Evolutionary conservation across 2,329 filamentous ascomycete genomes (phyloP).

Genomic region (Penicillium sp.): DNA sequence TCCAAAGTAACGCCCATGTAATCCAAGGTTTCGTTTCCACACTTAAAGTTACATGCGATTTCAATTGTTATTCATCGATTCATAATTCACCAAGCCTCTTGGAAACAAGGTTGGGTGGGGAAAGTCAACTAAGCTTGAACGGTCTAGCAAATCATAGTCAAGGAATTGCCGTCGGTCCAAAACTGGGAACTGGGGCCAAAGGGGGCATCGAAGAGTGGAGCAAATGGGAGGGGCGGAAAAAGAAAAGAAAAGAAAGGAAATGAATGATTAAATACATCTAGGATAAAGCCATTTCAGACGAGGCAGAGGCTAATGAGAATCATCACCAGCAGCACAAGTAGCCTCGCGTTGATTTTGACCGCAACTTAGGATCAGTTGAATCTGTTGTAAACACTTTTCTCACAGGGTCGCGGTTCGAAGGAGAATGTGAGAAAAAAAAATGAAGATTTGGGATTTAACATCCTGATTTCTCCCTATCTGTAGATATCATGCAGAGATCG

Average conservation of each 20-base stretch:
- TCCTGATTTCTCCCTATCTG: too few relatives aligned
- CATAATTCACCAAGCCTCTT: slow-evolving; percentile 10
- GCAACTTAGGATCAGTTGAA: too few relatives aligned
- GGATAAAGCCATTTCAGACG: background rate
- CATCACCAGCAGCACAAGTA: too few relatives aligned
- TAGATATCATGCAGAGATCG: too few relatives aligned
- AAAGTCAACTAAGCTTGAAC: slow-evolving; percentile 18
- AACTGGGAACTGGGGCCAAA: background rate
- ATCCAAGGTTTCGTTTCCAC: too few relatives aligned
- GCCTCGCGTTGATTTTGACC: too few relatives aligned
- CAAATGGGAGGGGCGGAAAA: slow-evolving; percentile 2
- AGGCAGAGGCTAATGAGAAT: slow-evolving; percentile 2
- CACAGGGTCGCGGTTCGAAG: too few relatives aligned
- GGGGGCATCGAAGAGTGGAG: background rate
- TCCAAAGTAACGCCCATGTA: background rate
- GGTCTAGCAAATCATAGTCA: slow-evolving; percentile 17
- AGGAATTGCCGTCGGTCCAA: slow-evolving; percentile 7
- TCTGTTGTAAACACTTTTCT: too few relatives aligned
- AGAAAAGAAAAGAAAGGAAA: slow-evolving; percentile 4
- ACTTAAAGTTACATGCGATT: too few relatives aligned
- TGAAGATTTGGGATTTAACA: too few relatives aligned
- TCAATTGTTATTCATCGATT: background rate
- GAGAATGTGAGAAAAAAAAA: too few relatives aligned
- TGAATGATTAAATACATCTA: slow-evolving; percentile 1
- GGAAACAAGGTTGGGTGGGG: slow-evolving; percentile 18